phyloP scores from a whole-genome alignment of 2,329 filamentous ascomycete genomes.

The Clonostachys rhizophaga region DNA sequence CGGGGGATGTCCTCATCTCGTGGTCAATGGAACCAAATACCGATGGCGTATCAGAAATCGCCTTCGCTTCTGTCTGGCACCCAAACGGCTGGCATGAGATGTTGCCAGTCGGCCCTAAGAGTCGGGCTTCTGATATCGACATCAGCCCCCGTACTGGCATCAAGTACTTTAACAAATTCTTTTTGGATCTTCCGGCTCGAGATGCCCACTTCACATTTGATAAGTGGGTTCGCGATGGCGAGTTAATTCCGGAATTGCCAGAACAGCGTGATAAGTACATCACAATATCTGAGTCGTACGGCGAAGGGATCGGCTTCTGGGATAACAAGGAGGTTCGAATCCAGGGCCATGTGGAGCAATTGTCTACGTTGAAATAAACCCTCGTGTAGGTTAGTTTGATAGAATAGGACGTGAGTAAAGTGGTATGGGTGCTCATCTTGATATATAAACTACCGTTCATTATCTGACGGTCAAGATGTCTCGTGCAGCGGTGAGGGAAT shows the following conservation, averaged over 20 bases:
- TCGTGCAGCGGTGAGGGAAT: too few species aligned
- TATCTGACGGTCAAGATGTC: too few species aligned
- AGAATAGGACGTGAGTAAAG: too few species aligned
- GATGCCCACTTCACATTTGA: not conserved
- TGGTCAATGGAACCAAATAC: not conserved
- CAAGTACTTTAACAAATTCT: not conserved
- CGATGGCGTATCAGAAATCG: not conserved
- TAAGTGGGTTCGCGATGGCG: conserved; percentile 32
- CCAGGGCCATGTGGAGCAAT: not conserved
- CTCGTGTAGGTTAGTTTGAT: too few species aligned
- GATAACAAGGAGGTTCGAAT: not conserved
- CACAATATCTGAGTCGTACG: not conserved
- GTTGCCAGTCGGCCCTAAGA: not conserved
- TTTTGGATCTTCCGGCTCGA: not conserved
- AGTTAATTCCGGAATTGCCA: conserved; percentile 29
- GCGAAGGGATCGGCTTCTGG: not conserved
- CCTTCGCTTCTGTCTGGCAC: not conserved
- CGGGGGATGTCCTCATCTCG: not conserved
- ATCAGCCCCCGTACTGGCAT: not conserved
- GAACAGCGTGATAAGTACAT: not conserved
- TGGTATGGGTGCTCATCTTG: too few species aligned
- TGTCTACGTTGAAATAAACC: not conserved
- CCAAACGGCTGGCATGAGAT: not conserved
- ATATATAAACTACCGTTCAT: too few species aligned
- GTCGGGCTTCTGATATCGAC: not conserved